These are phyloP conservation scores for Syzygium oleosum DNA, from an alignment of 345 rosid genomes.

Conservation along the genomic window DNA sequence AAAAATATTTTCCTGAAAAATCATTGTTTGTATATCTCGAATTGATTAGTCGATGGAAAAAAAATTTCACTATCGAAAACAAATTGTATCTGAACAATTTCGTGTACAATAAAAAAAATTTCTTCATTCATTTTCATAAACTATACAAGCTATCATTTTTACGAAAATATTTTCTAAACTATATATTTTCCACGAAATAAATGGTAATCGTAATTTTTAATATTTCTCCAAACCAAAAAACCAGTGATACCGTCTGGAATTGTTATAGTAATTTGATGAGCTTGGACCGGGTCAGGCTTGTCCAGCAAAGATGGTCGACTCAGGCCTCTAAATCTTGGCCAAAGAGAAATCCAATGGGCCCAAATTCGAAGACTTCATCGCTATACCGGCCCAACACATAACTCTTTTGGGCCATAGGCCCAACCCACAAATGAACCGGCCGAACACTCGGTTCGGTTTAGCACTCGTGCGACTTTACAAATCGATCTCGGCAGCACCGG, in stretches of 20 bases:
- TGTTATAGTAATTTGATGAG: background rate
- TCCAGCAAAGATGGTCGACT: background rate
- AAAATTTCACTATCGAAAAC: too few species aligned
- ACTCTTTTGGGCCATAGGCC: background rate
- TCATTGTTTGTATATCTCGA: too few species aligned
- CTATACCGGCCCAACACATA: background rate
- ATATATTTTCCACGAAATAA: too few species aligned
- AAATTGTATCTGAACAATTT: too few species aligned
- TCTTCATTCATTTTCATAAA: too few species aligned
- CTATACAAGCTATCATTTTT: too few species aligned
- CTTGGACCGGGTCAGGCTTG: background rate
- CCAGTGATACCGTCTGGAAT: accelerated
- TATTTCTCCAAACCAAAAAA: background rate
- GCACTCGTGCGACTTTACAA: background rate
- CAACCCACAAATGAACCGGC: background rate
- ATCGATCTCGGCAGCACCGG: background rate
- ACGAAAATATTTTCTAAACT: too few species aligned
- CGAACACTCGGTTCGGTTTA: background rate
- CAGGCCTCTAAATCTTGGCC: background rate
- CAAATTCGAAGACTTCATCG: background rate
- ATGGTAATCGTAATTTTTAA: too few species aligned
- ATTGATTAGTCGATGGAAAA: too few species aligned
- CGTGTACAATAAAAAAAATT: too few species aligned
- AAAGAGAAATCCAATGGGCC: background rate
- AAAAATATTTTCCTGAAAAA: too few species aligned